Base-by-base conservation (phyloP, 2,329 filamentous ascomycete species). In the Nothopassalora personata region DNA sequence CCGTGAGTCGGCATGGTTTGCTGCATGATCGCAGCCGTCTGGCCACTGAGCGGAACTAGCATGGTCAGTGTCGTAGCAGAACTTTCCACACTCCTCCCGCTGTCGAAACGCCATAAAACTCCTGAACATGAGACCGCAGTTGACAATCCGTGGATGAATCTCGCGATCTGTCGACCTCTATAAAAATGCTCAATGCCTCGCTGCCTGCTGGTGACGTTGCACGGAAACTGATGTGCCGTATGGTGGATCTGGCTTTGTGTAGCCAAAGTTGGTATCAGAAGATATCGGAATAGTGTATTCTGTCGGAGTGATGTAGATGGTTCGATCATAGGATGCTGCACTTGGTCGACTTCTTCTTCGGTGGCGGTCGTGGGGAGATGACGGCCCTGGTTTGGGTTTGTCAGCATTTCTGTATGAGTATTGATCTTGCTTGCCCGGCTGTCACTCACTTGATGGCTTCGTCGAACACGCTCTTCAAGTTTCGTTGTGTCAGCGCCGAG, bases 401-500 rank as follows among this genome's bases (percentile, higher is more conserved):
- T 63, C 53, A 61, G 58, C 34, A 28, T 47, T 48, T 43, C 15
- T 27, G 49, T 11, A 34, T 36, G 27, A 45, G 28, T 19, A 19
- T 30, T 45, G 15, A 23, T 15, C 39, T 18, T 19, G 23, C 8
- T 34, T 36, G 36, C 33, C 46, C n/a, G 36, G 33, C 27, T 15
- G 8, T 51, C 43, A 78, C 87, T 69, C 79, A 97, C 94, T 94
- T 88, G 73, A 99, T 99, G 34, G 94, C 94, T 78, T 97, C 93
- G 73, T 99, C 94, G 73, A 99, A 99, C 52, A 99, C 94, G 71
- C 91, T 96, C 86, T 99, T 99, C 69, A 99, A 78, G 76, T 97
- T 97, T 72, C 93, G 83, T 81, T 97, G 94, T 39, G 94, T 99
- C 67, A 99, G 81, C 51, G 94, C 94, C 54, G 94, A 97, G 79